Base-by-base conservation (phyloP, 805 yeast genomes). In the Saturnispora saitoi region DNA sequence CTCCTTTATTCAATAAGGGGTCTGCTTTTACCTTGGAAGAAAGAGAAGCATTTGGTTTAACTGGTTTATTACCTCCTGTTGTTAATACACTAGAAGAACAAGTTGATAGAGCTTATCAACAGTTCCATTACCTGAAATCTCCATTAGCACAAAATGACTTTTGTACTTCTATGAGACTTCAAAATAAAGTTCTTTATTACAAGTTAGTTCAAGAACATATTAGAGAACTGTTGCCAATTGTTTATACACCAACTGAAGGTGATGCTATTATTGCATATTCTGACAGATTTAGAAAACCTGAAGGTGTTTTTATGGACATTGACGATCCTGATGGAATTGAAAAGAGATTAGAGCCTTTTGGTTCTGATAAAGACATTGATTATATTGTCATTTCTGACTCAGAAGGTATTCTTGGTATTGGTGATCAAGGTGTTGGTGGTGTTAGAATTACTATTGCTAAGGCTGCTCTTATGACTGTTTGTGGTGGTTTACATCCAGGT, bases 391-490 rank as follows among this genome's bases (percentile, higher is more conserved):
- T 93, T 4, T 81, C 95, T 19, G 99, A 91, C 63, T 93, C 96
- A 56, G 97, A 91, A 67, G 98, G 96, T 52, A 91, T 91, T 55
- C 75, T 91, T 56, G 98, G 99, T 54, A 90, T 91, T 61, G 99
- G 99, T 54, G 98, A 93, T 68, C 97, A 91, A 71, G 98, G 99
- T 68, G 95, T 87, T 37, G 97, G 98, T 58, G 96, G 96, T 62
- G 77, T 89, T 50, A 85, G 97, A 67, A 91, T 93, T 53, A 77
- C 95, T 46, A 83, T 87, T 56, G 91, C 97, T 45, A 93, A 93
- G 66, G 78, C 91, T 58, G 95, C 95, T 9, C 74, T 91, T 51
- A 91, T 91, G 97, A 91, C 98, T 17, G 73, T 90, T 37, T 91
- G 99, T 72, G 98, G 86, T 49, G 99, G 98, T 65, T 77, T 91